Base-by-base conservation (phyloP, 106 monocot species). In the Agapanthus africanus region DNA sequence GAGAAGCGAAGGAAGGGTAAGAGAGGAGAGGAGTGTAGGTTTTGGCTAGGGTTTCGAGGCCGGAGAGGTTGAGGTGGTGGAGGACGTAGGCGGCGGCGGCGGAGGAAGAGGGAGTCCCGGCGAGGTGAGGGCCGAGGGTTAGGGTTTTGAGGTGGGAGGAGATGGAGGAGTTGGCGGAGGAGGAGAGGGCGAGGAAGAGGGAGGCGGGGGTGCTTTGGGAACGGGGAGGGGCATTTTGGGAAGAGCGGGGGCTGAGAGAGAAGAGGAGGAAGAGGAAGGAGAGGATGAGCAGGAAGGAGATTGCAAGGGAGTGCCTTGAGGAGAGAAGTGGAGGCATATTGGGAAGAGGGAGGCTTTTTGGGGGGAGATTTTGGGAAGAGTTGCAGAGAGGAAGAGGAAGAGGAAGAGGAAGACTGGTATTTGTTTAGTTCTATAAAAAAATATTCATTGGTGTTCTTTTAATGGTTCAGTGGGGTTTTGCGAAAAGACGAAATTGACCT, bases 121-220 rank as follows among this genome's bases (percentile, higher is more conserved):
- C 93, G 62, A 90, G 83, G 82, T 93, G 93, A 28, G 93, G 86
- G 11, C 54, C 34, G 69, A 47, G 71, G 69, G 93, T 90, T 66
- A 93, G 84, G 35, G 66, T 36, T 8, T 71, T 76, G 52, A 93
- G 86, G 78, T 93, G 87, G 71, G 74, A 56, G 51, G 89, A 74
- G 71, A 93, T 75, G 68, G 90, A 77, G 75, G 73, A 32, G 81
- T 89, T 90, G 37, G 93, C 76, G 37, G 65, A 41, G 36, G 51
- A 0, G 77, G 76, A 76, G 64, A 71, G 67, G 31, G 85, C 72
- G 63, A 84, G 75, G 73, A 82, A 90, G 54, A 81, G 59, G 54
- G 26, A 13, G 30, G 80, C 40, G 33, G 68, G 52, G 66, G 71
- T 15, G 27, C 42, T 63, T 19, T 21, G 74, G 61, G 52, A 40